These are phyloP conservation scores for Alternaria incomplexa DNA, from an alignment of 2,329 filamentous ascomycete species.

Conservation along the genomic window DNA sequence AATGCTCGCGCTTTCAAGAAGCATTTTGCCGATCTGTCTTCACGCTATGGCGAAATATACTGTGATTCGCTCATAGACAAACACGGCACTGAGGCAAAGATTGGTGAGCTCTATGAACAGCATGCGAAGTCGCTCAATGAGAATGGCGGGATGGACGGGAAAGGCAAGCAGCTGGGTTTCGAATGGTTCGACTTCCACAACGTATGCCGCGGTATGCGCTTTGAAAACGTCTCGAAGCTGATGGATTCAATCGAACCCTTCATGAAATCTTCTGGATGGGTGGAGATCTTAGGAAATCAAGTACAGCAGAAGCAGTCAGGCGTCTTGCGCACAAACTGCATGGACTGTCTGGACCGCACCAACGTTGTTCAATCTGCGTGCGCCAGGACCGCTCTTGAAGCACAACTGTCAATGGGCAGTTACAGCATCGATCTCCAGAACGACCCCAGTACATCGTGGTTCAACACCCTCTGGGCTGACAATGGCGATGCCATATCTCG, in stretches of 20 bases:
- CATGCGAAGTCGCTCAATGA: conserved; percentile 72
- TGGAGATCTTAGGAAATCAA: conserved; percentile 59
- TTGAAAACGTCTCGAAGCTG: conserved; percentile 87
- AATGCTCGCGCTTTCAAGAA: conserved; percentile 80
- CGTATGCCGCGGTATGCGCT: conserved; percentile 94
- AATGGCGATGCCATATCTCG: conserved; percentile 96
- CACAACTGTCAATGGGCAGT: conserved; percentile 76
- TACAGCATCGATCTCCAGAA: conserved; percentile 75
- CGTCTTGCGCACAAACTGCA: conserved; percentile 92
- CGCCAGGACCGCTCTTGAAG: conserved; percentile 79
- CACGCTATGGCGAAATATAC: conserved; percentile 77
- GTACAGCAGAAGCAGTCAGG: conserved; percentile 66
- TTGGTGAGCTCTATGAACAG: conserved; percentile 79
- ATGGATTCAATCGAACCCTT: conserved; percentile 71
- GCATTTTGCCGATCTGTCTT: conserved; percentile 75
- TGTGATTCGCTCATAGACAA: conserved; percentile 88
- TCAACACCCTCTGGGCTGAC: conserved; percentile 96
- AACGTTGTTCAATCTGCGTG: conserved; percentile 96
- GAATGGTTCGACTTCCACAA: conserved; percentile 99
- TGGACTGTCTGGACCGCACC: conserved; percentile 96
- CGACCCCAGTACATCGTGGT: conserved; percentile 86
- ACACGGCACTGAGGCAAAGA: conserved; percentile 77
- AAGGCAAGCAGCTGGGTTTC: conserved; percentile 64
- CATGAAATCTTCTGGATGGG: conserved; percentile 76
- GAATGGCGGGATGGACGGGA: conserved; percentile 56